These are phyloP conservation scores for Nemania abortiva DNA, from an alignment of 2,329 filamentous ascomycete genomes.

Conservation along the genomic window DNA sequence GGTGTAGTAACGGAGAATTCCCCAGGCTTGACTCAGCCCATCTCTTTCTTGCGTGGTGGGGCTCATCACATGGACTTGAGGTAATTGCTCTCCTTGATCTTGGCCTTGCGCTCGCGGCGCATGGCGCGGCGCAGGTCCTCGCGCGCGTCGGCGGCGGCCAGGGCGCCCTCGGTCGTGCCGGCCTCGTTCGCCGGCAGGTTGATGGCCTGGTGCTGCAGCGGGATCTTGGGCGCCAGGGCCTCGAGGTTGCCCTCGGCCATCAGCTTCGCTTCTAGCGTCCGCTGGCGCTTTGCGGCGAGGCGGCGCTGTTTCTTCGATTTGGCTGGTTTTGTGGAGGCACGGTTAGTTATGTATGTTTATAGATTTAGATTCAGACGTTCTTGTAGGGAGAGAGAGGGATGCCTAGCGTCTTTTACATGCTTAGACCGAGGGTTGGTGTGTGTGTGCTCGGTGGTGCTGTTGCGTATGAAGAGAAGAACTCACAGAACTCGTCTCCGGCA, in stretches of 20 bases:
- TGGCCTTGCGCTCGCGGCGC: conserved; percentile 78
- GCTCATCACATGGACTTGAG: conserved; percentile 77
- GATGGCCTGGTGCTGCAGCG: conserved; percentile 80
- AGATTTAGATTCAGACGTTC: too few relatives aligned
- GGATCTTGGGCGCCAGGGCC: conserved; percentile 75
- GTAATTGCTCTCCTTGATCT: conserved; percentile 89
- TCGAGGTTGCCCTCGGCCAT: conserved; percentile 75
- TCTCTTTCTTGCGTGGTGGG: not conserved
- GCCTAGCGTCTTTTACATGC: not conserved
- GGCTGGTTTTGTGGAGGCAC: conserved; percentile 60
- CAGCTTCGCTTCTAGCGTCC: conserved; percentile 68
- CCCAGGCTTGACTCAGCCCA: too few relatives aligned
- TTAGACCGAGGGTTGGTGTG: not conserved
- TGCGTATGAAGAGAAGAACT: conserved; percentile 46
- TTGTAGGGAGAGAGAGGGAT: not conserved
- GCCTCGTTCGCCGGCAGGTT: conserved; percentile 72
- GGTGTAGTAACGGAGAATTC: too few relatives aligned
- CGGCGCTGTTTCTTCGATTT: conserved; percentile 88
- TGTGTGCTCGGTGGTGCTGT: not conserved
- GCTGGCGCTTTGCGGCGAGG: conserved; percentile 74
- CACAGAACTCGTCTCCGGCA: conserved; percentile 84
- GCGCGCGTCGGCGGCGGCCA: conserved; percentile 64
- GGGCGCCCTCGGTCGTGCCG: conserved; percentile 58
- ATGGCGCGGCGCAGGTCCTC: conserved; percentile 76
- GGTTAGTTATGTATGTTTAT: conserved; percentile 26